Evolutionary conservation across 1,284 basidiomycete genomes (phyloP), one percentile per base, ranked within the genome.

Genomic region (Pisolithus thermaeus): DNA sequence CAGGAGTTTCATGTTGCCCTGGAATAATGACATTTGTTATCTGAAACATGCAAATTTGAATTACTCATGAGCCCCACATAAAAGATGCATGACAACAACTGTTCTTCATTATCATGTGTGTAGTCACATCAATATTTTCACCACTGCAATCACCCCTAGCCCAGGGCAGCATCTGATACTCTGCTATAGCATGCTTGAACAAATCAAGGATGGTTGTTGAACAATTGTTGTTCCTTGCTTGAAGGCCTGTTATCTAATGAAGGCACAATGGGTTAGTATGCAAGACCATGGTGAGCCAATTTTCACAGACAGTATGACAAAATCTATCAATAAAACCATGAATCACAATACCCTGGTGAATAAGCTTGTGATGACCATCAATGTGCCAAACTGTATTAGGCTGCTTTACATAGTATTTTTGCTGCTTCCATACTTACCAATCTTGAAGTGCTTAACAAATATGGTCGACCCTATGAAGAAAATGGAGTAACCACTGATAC

Each of bases 331-430:
- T 62, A 4, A 72, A 37, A 0, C 74, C 76, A 63, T 80, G 78
- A 14, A 81, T 72, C 0, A 80, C 73, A 47, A 79, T 68, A 0
- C 75, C 75, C 75, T 73, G 81, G 0, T 38, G 37, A 11, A 80
- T 79, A 0, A 79, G 59, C 53, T 79, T 78, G 51, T 78, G 75
- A 50, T 78, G 74, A 0, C 76, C 75, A 59, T 78, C 73, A 27
- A 68, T 47, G 58, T 78, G 76, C 75, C 76, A 78, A 0, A 78
- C 49, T 0, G 61, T 52, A 56, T 79, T 76, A 4, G 74, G 71
- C 0, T 64, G 46, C 2, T 61, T 35, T 1, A 71, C 64, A 12
- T 52, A 25, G 50, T 77, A 77, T 36, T 62, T 54, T 1, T 59
- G 55, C 0, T 64, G 52, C 3, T 47, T 37, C n/a, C 71, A 68